Evolutionary conservation across 345 rosid species (phyloP), one percentile per base, ranked within the genome.

Genomic region (Arabidopsis arenosa): DNA sequence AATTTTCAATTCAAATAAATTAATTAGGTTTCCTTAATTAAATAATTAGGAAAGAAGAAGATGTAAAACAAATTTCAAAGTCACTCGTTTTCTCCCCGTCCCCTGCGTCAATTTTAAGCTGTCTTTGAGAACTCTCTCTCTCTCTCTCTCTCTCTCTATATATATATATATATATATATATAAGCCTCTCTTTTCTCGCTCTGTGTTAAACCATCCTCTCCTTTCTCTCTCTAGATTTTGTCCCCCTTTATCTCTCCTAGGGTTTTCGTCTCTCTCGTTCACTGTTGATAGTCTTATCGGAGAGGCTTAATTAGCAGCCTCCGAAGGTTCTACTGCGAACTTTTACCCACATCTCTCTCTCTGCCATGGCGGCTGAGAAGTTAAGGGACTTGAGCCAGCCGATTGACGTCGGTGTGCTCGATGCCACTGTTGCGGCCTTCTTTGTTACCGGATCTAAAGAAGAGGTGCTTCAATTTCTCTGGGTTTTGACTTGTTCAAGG

Each of bases 361-460:
- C 74, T 60, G 87, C 68, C 78, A 89, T 96, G 97, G 99, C 97
- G 82, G 97, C 97, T 56, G 99, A 93, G 85, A 93, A 87, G 83
- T 90, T 96, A 55, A 75, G 97, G 70, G 96, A 96, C 85, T 89
- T 96, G 86, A 93, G 94, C 76, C 89, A 87, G 81, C 93, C 97
- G 70, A 91, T 96, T 77, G 98, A 96, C 83, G 99, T 93, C 65
- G 79, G 76, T 70, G 73, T 93, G 72, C 98, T 93, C 73, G 97
- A 96, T 73, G 97, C 97, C 37, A 96, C 99, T 59, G 98, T 96
- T 67, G 92, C 96, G 48, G 99, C 99, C 72, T 96, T 96, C 86
- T 96, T 93, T n/a, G 99, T 97, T 81, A 96, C 99, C 73, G 98
- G 99, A 96, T 96, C 99, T 82, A 96, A 96, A 58, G 96, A 93